These are phyloP conservation scores for Talaromyces adpressus DNA, from an alignment of 495 filamentous ascomycete species.

Conservation along the genomic window DNA sequence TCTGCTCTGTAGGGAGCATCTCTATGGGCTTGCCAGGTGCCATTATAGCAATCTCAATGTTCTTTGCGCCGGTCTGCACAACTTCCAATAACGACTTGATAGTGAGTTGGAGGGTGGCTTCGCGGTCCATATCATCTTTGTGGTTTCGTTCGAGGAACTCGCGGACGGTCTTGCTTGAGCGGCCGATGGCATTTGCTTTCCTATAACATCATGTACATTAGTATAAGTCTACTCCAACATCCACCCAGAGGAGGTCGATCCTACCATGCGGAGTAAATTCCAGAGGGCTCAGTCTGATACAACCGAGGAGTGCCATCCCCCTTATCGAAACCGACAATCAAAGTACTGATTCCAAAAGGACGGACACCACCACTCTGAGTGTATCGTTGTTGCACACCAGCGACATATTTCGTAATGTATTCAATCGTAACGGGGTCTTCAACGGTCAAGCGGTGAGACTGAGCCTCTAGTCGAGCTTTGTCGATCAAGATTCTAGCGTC, in stretches of 20 bases:
- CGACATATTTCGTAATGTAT: slow-evolving; percentile 98
- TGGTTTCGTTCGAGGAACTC: slow-evolving; percentile 98
- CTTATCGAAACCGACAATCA: slow-evolving; percentile 95
- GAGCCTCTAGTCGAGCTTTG: slow-evolving; percentile 93
- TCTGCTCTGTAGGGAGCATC: slow-evolving; percentile 92
- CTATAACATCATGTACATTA: slow-evolving; percentile 35
- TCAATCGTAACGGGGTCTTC: slow-evolving; percentile 96
- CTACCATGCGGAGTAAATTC: slow-evolving; percentile 97
- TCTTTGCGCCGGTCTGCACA: slow-evolving; percentile 97
- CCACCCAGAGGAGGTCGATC: slow-evolving; percentile 15
- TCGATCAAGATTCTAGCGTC: slow-evolving; percentile 96
- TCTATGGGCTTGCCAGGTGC: slow-evolving; percentile 85
- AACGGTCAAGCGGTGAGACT: slow-evolving; percentile 95
- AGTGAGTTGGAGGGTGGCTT: slow-evolving; percentile 92
- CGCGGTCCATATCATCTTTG: slow-evolving; percentile 91
- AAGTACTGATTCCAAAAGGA: slow-evolving; percentile 94
- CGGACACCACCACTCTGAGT: slow-evolving; percentile 96
- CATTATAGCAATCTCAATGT: slow-evolving; percentile 99
- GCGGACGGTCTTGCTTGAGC: slow-evolving; percentile 95
- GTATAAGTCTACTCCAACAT: not conserved
- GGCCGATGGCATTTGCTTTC: slow-evolving; percentile 98
- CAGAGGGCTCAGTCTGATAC: slow-evolving; percentile 96
- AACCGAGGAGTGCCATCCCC: slow-evolving; percentile 77
- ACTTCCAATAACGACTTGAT: slow-evolving; percentile 98
- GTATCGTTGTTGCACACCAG: slow-evolving; percentile 95